phyloP scores from a whole-genome alignment of 2,329 filamentous ascomycete species.

The Colletotrichum orchidophilum region DNA sequence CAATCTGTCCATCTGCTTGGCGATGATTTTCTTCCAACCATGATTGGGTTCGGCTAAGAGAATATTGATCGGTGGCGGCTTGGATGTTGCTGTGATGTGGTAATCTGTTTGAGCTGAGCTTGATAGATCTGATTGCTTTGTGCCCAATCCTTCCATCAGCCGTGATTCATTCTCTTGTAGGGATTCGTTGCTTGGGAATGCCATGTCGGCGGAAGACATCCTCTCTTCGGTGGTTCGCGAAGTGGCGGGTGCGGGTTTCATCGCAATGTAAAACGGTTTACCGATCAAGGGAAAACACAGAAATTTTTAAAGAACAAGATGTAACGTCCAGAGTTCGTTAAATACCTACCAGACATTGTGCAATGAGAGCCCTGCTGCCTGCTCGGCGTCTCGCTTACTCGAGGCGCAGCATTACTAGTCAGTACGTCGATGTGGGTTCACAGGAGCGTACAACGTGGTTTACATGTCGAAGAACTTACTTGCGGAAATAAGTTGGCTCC shows the following conservation, averaged over 20 bases:
- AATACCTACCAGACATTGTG: not conserved
- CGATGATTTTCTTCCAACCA: not conserved
- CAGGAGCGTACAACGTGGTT: not conserved
- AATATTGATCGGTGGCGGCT: not conserved
- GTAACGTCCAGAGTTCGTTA: too few relatives aligned
- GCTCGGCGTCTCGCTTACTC: not conserved
- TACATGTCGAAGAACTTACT: too few relatives aligned
- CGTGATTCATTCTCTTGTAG: not conserved
- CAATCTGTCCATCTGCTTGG: slow-evolving; percentile 37
- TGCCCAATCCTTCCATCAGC: not conserved
- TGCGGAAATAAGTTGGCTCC: too few relatives aligned
- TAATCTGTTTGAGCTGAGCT: not conserved
- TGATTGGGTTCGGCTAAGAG: not conserved
- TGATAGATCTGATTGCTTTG: not conserved
- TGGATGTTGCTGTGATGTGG: not conserved
- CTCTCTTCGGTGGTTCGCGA: not conserved
- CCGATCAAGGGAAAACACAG: too few relatives aligned
- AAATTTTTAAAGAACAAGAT: too few relatives aligned
- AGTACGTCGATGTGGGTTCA: not conserved
- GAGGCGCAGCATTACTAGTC: not conserved
- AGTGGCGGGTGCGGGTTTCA: not conserved
- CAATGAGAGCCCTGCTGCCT: not conserved
- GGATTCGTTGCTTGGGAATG: not conserved
- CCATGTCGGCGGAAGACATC: not conserved
- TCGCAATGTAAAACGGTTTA: too few relatives aligned